Evolutionary conservation across 345 rosid species (phyloP).

Genomic region (Populus simonii): DNA sequence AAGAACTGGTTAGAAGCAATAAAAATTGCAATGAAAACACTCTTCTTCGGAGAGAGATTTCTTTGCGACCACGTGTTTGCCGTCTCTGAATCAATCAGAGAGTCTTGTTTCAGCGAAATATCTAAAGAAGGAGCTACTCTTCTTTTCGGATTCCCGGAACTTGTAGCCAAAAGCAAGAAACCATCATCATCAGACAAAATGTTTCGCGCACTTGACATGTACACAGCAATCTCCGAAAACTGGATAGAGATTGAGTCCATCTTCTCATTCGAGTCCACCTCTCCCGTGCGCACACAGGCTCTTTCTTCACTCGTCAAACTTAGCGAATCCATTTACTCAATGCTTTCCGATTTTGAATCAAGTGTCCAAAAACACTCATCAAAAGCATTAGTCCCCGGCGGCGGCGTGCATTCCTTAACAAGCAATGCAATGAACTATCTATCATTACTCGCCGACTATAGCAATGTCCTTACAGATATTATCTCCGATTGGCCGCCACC

Average conservation of each 20-base stretch:
- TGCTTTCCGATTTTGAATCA: constrained; percentile 17
- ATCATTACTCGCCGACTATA: constrained; percentile 20
- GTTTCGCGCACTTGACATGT: constrained; percentile 18
- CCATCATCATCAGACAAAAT: constrained; percentile 16
- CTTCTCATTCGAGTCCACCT: constrained; percentile 21
- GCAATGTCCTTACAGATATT: constrained; percentile 17
- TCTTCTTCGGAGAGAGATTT: constrained; percentile 32
- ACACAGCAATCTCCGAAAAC: constrained; percentile 20
- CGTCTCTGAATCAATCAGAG: constrained; percentile 25
- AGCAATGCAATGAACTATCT: constrained; percentile 19
- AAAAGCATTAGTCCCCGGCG: constrained; percentile 4
- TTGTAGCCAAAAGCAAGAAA: constrained; percentile 17
- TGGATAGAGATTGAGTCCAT: constrained; percentile 26
- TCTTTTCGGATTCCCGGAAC: constrained; percentile 21
- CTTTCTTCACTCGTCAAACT: constrained; percentile 18
- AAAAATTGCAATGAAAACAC: constrained; percentile 22
- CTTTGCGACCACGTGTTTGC: constrained; percentile 34
- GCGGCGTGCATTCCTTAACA: constrained; percentile 22
- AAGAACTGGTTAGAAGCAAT: constrained; percentile 26
- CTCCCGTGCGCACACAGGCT: constrained; percentile 24
- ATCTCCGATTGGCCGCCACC: constrained; percentile 25
- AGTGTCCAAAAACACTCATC: constrained; percentile 18
- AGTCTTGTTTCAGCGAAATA: constrained; percentile 23
- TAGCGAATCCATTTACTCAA: constrained; percentile 1
- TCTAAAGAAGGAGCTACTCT: constrained; percentile 17